phyloP scores from a whole-genome alignment of 2,329 filamentous ascomycete species.

The Aspergillus fijiensis region DNA sequence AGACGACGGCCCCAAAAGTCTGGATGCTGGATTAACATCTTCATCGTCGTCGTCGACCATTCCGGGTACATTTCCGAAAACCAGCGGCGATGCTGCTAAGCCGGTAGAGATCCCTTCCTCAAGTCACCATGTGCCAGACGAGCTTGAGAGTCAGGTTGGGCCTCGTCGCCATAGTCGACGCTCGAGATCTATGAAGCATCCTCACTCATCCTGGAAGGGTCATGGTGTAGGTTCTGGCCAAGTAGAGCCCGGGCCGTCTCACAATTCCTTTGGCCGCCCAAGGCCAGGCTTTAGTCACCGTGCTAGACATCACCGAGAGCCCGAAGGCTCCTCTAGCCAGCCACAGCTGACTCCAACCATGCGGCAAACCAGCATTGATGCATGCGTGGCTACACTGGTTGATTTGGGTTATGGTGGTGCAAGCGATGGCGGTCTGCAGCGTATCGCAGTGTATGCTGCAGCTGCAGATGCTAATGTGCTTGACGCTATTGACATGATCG shows the following conservation, averaged over 20 bases:
- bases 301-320: background rate
- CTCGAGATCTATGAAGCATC: constrained; percentile 5
- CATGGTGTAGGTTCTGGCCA: constrained; percentile 10
- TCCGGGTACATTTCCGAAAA: constrained; percentile 16
- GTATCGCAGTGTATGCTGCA: constrained; percentile 47
- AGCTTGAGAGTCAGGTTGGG: background rate
- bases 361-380: constrained; percentile 26
- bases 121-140: background rate
- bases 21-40: background rate
- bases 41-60: background rate
- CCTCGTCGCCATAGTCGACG: background rate
- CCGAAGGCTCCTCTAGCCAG: background rate
- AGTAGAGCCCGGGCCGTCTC: background rate
- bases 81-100: background rate
- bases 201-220: constrained; percentile 4
- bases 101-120: background rate
- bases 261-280: background rate
- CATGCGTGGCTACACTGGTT: constrained; percentile 42
- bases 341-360: background rate
- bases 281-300: background rate
- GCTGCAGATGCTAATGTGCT: constrained; percentile 44
- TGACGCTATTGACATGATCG: constrained; percentile 52
- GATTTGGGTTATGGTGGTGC: constrained; percentile 43
- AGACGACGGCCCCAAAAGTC: background rate
- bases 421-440: constrained; percentile 35